Evolutionary conservation across 805 yeast species (phyloP).

Genomic region (Komagataella mondaviorum): DNA sequence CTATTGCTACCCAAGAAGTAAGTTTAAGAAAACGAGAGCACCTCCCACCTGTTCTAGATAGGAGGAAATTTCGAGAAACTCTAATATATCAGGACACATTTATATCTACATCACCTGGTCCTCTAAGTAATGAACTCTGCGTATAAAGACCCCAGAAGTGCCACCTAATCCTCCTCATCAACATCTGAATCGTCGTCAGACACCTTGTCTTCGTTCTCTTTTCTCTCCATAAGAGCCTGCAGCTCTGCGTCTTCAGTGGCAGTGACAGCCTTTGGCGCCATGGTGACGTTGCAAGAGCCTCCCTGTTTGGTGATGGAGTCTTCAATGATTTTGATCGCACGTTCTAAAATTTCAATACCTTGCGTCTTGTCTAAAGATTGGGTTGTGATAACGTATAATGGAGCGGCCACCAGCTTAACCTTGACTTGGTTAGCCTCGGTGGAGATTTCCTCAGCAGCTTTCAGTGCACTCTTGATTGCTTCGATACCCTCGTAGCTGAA

Average conservation of each 20-base stretch:
- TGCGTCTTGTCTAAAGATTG: conserved; percentile 84
- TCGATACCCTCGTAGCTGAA: conserved; percentile 96
- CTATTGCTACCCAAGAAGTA: not conserved
- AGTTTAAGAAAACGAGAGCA: not conserved
- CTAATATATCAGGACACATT: not conserved
- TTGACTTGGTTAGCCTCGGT: conserved; percentile 82
- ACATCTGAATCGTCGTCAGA: conserved; percentile 49
- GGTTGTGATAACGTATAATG: conserved; percentile 85
- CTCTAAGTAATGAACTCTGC: not conserved
- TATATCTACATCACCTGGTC: not conserved
- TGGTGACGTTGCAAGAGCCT: conserved; percentile 83
- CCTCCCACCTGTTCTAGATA: not conserved
- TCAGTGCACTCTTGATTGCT: conserved; percentile 83
- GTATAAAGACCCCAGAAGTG: not conserved
- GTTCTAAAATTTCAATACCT: conserved; percentile 69
- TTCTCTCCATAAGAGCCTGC: conserved; percentile 87
- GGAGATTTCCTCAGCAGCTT: conserved; percentile 73
- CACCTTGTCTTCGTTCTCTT: conserved; percentile 78
- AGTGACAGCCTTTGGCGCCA: conserved; percentile 98
- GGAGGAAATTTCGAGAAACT: not conserved
- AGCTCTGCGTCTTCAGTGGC: conserved; percentile 97
- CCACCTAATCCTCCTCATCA: conserved; percentile 10
- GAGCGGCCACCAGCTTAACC: conserved; percentile 95
- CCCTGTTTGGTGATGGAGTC: conserved; percentile 59
- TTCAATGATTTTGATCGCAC: conserved; percentile 68